Percentiles rank a stretch among this genome's conserved stretches.
phyloP scores from a whole-genome alignment of 306 rosid species.

The Hylodesmum podocarpum region DNA sequence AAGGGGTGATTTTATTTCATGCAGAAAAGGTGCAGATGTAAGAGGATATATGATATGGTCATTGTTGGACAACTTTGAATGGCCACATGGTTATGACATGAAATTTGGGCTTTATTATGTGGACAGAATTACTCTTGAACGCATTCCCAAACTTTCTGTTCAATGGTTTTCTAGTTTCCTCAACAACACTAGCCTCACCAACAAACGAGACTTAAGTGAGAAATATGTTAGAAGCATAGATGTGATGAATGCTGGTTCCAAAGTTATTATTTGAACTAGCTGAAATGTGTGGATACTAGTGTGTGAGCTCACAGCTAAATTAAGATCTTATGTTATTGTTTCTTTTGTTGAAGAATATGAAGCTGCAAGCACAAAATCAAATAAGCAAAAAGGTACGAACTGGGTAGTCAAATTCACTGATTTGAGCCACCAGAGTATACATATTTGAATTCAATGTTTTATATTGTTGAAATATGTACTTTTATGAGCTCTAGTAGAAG shows the following conservation, averaged over 20 bases:
- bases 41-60: conserved; percentile 74
- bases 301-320: neutral
- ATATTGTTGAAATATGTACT: too few species aligned
- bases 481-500: neutral
- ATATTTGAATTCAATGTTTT: too few species aligned
- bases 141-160: conserved; percentile 61
- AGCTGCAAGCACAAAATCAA: neutral
- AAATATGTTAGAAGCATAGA: conserved; percentile 8
- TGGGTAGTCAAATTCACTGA: neutral
- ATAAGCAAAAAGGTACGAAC: neutral
- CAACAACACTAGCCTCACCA: conserved; percentile 15
- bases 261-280: conserved; percentile 16
- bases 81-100: conserved; percentile 45
- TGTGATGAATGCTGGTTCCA: neutral
- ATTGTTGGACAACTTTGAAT: conserved; percentile 66
- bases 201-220: neutral
- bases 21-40: conserved; percentile 72
- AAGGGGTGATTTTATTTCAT: neutral
- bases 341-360: neutral
- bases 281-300: neutral
- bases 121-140: conserved; percentile 45
- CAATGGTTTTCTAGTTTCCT: conserved; percentile 59
- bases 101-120: conserved; percentile 63
- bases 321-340: neutral
- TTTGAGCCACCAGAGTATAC: too few species aligned